phyloP scores from a whole-genome alignment of 495 filamentous ascomycete genomes.

The Hypoxylon intermedium region DNA sequence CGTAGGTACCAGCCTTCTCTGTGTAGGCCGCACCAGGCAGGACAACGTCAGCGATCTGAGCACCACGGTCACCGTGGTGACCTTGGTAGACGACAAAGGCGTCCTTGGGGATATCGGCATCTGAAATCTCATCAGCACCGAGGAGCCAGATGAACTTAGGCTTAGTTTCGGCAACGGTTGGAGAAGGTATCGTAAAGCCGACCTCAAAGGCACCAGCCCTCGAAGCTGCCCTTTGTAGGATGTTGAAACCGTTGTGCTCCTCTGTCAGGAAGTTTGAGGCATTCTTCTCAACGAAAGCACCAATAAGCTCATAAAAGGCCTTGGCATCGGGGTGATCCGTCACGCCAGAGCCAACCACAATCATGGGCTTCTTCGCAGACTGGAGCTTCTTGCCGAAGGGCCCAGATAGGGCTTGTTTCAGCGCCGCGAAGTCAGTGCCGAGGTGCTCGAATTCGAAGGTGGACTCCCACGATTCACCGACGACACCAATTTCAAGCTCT shows the following conservation, averaged over 20 bases:
- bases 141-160: constrained; percentile 98
- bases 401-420: constrained; percentile 87
- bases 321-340: constrained; percentile 90
- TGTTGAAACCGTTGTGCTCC: constrained; percentile 97
- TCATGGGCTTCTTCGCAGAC: constrained; percentile 90
- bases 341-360: constrained; percentile 88
- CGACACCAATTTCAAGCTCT: constrained; percentile 88
- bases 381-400: constrained; percentile 89
- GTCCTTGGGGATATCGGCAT: constrained; percentile 84
- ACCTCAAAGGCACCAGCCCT: constrained; percentile 92
- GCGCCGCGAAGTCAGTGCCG: constrained; percentile 72
- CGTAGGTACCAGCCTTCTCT: constrained; percentile 94
- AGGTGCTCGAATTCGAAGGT: constrained; percentile 94
- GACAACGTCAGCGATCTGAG: constrained; percentile 90
- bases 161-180: constrained; percentile 75
- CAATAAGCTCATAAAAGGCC: constrained; percentile 88
- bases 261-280: constrained; percentile 82
- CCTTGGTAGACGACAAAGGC: constrained; percentile 98
- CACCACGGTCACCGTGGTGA: constrained; percentile 93
- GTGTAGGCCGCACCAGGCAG: constrained; percentile 95
- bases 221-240: constrained; percentile 91
- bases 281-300: constrained; percentile 90
- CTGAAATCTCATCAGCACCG: constrained; percentile 87
- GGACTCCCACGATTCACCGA: constrained; percentile 88
- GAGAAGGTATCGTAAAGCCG: constrained; percentile 85